These are phyloP conservation scores for Thecaphora thlaspeos DNA, from an alignment of 1,284 basidiomycete genomes.

Conservation along the genomic window DNA sequence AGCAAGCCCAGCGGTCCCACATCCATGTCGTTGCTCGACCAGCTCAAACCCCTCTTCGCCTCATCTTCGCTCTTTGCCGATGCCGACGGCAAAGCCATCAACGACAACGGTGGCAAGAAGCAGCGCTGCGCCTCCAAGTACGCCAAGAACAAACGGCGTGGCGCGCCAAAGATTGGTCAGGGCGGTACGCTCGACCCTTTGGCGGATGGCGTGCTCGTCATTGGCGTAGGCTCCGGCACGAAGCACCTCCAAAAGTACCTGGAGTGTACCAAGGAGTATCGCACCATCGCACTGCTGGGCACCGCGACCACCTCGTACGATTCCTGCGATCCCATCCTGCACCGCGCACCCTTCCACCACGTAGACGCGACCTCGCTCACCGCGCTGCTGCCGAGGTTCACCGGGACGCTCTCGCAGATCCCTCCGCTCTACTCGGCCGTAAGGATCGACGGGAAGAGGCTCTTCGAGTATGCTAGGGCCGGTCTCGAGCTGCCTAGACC, in stretches of 20 bases:
- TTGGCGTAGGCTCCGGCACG: constrained; percentile 86
- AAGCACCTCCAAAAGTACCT: constrained; percentile 83
- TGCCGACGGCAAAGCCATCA: constrained; percentile 60
- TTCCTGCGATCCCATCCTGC: constrained; percentile 66
- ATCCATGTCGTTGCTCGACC: constrained; percentile 86
- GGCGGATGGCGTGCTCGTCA: constrained; percentile 83
- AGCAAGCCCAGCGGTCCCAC: constrained; percentile 82
- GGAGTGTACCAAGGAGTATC: constrained; percentile 84
- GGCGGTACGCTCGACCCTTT: constrained; percentile 95
- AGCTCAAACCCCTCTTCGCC: constrained; percentile 76
- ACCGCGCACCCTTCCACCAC: constrained; percentile 72
- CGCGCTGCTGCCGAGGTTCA: constrained; percentile 73
- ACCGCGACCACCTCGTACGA: constrained; percentile 95
- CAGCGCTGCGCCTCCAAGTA: constrained; percentile 36
- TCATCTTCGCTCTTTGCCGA: constrained; percentile 73
- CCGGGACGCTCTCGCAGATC: constrained; percentile 80
- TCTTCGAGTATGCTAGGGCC: constrained; percentile 93
- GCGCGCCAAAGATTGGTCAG: constrained; percentile 73
- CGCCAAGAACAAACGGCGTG: constrained; percentile 6
- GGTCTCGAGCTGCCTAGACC: constrained; percentile 86
- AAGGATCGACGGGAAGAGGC: constrained; percentile 93
- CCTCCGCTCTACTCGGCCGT: constrained; percentile 77
- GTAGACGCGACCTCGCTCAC: constrained; percentile 65
- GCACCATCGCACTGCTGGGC: constrained; percentile 84
- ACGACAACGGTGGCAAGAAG: constrained; percentile 53